phyloP scores from a whole-genome alignment of 805 yeast species.

The Saturnispora diversa region DNA sequence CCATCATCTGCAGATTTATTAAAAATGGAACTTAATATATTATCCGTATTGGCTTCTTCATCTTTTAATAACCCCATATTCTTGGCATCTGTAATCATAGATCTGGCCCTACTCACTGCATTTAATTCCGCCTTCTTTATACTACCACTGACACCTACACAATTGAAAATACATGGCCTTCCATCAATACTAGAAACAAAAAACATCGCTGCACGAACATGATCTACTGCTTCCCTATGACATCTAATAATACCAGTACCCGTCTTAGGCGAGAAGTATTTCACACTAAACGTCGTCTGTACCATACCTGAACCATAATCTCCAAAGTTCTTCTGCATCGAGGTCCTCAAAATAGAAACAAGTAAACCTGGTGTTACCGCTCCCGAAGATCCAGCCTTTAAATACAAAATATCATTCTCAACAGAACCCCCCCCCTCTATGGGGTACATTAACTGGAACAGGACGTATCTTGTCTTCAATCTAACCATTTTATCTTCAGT shows the following conservation, averaged over 20 bases:
- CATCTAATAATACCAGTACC: slow-evolving; percentile 81
- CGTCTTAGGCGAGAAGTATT: slow-evolving; percentile 75
- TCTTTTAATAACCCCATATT: slow-evolving; percentile 2
- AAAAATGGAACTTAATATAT: slow-evolving; percentile 12
- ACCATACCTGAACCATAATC: slow-evolving; percentile 64
- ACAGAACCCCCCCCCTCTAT: slow-evolving; percentile 19
- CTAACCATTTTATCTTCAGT: slow-evolving; percentile 65
- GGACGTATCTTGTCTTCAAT: slow-evolving; percentile 72
- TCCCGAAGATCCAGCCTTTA: slow-evolving; percentile 39
- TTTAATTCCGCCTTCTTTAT: slow-evolving; percentile 74
- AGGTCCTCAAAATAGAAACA: slow-evolving; percentile 43
- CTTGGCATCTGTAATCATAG: slow-evolving; percentile 25
- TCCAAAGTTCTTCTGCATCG: slow-evolving; percentile 62
- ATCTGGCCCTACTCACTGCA: slow-evolving; percentile 45
- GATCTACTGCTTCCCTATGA: slow-evolving; percentile 52
- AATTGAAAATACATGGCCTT: slow-evolving; percentile 44
- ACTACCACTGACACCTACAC: slow-evolving; percentile 74
- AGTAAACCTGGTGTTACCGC: slow-evolving; percentile 43
- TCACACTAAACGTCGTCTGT: slow-evolving; percentile 32
- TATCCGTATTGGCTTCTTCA: slow-evolving; percentile 7
- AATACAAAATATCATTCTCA: slow-evolving; percentile 14
- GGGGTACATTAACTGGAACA: slow-evolving; percentile 74
- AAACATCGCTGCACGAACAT: slow-evolving; percentile 60
- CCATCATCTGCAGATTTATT: slow-evolving; percentile 1
- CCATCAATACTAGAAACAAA: slow-evolving; percentile 46